Evolutionary conservation across 73 alveolate genomes (phyloP).

Genomic region (Tetrahymena malaccensis): DNA sequence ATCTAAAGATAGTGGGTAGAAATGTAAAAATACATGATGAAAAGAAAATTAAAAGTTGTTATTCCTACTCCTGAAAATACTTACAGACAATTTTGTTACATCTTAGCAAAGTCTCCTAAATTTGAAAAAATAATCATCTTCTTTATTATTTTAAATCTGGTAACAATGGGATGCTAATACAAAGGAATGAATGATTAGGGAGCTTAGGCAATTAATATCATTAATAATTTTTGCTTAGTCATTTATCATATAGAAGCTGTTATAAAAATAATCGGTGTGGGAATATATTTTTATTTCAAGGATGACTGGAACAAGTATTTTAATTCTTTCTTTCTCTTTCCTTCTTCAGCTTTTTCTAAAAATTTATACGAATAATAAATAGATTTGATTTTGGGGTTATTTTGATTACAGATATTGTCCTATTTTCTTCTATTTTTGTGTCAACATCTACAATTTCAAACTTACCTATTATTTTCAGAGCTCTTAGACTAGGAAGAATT

Average conservation of each 20-base stretch:
- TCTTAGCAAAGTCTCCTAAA: not conserved
- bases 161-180: slow-evolving; percentile 33
- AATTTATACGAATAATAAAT: not conserved
- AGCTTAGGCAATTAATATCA: slow-evolving; percentile 2
- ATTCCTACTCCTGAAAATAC: slow-evolving; percentile 4
- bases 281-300: slow-evolving; percentile 1
- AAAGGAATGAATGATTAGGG: not conserved
- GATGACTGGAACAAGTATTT: not conserved
- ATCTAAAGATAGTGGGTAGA: slow-evolving; percentile 45
- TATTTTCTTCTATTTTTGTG: not conserved
- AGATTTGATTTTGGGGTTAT: not conserved
- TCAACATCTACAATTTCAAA: not conserved
- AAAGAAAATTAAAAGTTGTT: slow-evolving; percentile 17
- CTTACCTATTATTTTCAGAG: not conserved
- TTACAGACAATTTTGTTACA: not conserved
- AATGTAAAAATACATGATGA: slow-evolving; percentile 23
- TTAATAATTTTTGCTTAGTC: slow-evolving; percentile 8
- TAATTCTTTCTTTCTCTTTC: slow-evolving; percentile 1
- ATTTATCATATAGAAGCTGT: slow-evolving; percentile 35
- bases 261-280: slow-evolving; percentile 11
- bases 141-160: slow-evolving; percentile 19
- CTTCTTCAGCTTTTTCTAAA: not conserved
- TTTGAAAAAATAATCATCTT: slow-evolving; percentile 2
- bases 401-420: not conserved
- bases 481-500: not conserved